A percentile compares a stretch with the other conserved stretches of the same genome.
Conservation (phyloP, 202 grass and related monocot species). For the Dendrocalamus latiflorus region DNA sequence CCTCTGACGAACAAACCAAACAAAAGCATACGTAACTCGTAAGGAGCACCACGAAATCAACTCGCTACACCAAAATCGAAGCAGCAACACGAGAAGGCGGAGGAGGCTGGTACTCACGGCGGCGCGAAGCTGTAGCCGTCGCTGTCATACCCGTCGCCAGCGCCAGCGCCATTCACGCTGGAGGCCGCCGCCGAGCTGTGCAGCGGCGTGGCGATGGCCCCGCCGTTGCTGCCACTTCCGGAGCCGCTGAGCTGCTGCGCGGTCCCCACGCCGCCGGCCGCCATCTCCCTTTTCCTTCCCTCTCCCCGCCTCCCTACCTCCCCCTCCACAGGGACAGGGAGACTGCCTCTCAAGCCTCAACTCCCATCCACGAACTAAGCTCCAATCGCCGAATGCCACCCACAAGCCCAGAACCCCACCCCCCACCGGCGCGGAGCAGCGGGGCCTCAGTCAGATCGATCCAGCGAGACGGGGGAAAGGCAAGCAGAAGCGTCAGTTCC, state of each 20-base stretch:
- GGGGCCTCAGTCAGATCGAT: conserved; percentile 33
- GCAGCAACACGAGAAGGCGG: too few relatives aligned
- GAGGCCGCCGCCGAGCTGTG: too few relatives aligned
- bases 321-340: too few relatives aligned
- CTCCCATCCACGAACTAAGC: conserved; percentile 25
- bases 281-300: conserved; percentile 36
- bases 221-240: conserved; percentile 35
- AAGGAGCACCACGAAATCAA: background rate
- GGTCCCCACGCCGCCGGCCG: conserved; percentile 33
- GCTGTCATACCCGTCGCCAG: conserved; percentile 81
- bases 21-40: background rate
- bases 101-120: conserved; percentile 63
- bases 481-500: background rate
- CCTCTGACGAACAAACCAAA: background rate
- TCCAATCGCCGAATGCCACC: background rate
- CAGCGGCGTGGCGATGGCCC: conserved; percentile 38
- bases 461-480: background rate
- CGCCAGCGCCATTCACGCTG: conserved; percentile 42
- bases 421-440: background rate
- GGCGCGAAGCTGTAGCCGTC: conserved; percentile 93
- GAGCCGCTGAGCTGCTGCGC: conserved; percentile 43
- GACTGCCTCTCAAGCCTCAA: background rate
- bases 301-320: background rate
- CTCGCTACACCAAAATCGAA: too few relatives aligned
- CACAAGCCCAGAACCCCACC: background rate